Evolutionary conservation across 169 alveolate genomes (phyloP).

Genomic region (Sarcocystis neurona): DNA sequence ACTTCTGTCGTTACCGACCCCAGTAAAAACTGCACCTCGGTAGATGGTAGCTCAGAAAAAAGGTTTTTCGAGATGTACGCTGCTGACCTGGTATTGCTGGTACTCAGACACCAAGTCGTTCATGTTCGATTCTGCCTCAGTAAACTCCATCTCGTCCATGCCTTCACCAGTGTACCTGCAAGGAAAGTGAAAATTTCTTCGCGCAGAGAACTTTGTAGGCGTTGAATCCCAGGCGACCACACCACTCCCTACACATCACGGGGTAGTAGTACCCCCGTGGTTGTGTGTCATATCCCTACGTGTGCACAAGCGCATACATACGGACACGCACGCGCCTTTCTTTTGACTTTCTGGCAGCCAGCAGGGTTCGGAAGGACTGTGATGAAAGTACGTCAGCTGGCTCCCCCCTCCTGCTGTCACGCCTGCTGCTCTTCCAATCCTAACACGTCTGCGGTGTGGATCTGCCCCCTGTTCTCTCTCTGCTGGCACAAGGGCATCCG

Average conservation of each 20-base stretch:
- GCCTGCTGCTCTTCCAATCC: too few relatives aligned
- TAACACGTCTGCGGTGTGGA: too few relatives aligned
- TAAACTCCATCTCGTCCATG: conserved; percentile 99
- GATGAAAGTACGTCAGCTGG: too few relatives aligned
- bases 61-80: neutral
- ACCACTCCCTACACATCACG: neutral
- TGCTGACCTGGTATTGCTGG: conserved; percentile 95
- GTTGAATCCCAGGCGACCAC: neutral
- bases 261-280: neutral
- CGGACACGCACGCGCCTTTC: neutral
- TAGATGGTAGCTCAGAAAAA: neutral
- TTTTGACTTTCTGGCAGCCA: neutral
- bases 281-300: too few relatives aligned
- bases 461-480: too few relatives aligned
- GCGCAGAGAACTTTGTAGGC: neutral
- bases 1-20: neutral
- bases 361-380: neutral
- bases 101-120: conserved; percentile 97
- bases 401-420: too few relatives aligned
- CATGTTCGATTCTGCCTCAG: conserved; percentile 98
- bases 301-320: too few relatives aligned
- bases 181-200: neutral
- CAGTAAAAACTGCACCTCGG: conserved; percentile 71
- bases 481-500: too few relatives aligned
- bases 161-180: conserved; percentile 93